phyloP scores from a whole-genome alignment of 352 stramenopile genomes.

The Phytophthora tentaculata region DNA sequence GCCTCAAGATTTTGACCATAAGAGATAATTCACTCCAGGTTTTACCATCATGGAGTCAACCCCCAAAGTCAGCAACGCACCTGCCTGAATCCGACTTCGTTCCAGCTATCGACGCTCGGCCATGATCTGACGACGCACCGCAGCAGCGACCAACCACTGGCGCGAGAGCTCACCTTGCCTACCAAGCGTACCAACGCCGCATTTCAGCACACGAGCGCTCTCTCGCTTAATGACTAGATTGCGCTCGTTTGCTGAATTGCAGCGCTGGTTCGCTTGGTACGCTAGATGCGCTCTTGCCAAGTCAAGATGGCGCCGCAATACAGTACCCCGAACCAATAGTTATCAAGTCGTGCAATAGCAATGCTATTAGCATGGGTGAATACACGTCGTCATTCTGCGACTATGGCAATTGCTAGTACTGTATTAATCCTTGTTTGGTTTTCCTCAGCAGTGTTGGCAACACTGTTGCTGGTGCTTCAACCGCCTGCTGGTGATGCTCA shows the following conservation, averaged over 20 bases:
- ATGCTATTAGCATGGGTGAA: neutral
- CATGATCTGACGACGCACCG: constrained; percentile 5
- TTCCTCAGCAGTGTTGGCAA: too few relatives aligned
- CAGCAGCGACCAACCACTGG: constrained; percentile 1
- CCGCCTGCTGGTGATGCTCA: too few relatives aligned
- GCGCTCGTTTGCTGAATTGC: constrained; percentile 22
- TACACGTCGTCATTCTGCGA: constrained; percentile 9
- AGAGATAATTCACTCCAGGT: constrained; percentile 4
- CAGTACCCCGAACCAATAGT: neutral
- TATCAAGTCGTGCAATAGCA: neutral
- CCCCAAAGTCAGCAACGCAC: neutral
- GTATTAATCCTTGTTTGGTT: neutral
- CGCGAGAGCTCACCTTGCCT: constrained; percentile 27
- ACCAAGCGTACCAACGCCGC: constrained; percentile 42
- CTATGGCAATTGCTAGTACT: constrained; percentile 1
- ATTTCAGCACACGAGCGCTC: constrained; percentile 18
- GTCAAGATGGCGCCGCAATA: neutral
- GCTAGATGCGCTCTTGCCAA: constrained; percentile 24
- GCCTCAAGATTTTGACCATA: neutral
- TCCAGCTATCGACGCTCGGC: constrained; percentile 1
- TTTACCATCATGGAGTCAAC: constrained; percentile 18
- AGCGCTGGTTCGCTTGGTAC: constrained; percentile 39
- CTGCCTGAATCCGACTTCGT: neutral
- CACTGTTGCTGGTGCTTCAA: too few relatives aligned
- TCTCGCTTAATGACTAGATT: neutral